These are phyloP conservation scores for Xylaria hypoxylon DNA, from an alignment of 2,329 filamentous ascomycete species.

Conservation along the genomic window DNA sequence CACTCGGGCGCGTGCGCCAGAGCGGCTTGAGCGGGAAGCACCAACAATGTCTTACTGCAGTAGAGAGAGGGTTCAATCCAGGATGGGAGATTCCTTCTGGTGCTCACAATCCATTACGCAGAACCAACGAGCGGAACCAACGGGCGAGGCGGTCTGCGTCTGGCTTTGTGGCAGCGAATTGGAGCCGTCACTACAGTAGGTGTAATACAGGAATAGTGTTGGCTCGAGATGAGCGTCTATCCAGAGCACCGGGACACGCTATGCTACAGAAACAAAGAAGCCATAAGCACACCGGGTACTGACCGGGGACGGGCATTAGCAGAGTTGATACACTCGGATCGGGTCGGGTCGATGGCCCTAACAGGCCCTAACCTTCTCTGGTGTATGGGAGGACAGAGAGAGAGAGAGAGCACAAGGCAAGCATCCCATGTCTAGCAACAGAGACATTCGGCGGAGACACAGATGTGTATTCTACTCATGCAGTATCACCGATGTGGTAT, in stretches of 20 bases:
- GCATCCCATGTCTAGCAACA: conserved; percentile 22
- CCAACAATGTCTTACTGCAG: conserved; percentile 33
- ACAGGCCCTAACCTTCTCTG: neutral
- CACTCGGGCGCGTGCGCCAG: conserved; percentile 29
- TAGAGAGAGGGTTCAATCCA: neutral
- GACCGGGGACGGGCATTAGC: conserved; percentile 7
- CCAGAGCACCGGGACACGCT: conserved; percentile 28
- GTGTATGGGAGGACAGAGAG: neutral
- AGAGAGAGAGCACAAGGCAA: conserved; percentile 4
- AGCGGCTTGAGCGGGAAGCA: conserved; percentile 34
- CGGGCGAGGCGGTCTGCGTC: conserved; percentile 21
- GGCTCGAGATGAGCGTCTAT: conserved; percentile 21
- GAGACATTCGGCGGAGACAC: conserved; percentile 17
- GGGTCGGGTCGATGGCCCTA: conserved; percentile 10
- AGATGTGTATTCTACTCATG: conserved; percentile 19
- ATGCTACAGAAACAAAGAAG: conserved; percentile 9
- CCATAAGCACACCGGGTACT: conserved; percentile 9
- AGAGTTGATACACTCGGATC: neutral
- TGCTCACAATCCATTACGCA: conserved; percentile 9
- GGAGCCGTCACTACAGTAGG: conserved; percentile 1
- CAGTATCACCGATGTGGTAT: conserved; percentile 25
- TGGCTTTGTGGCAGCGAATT: conserved; percentile 14
- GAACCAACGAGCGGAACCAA: conserved; percentile 16
- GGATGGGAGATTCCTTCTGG: conserved; percentile 7
- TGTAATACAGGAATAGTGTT: conserved; percentile 19